These are phyloP conservation scores for Leucocoprinus sp. DNA, from an alignment of 768 basidiomycete genomes.

Conservation along the genomic window DNA sequence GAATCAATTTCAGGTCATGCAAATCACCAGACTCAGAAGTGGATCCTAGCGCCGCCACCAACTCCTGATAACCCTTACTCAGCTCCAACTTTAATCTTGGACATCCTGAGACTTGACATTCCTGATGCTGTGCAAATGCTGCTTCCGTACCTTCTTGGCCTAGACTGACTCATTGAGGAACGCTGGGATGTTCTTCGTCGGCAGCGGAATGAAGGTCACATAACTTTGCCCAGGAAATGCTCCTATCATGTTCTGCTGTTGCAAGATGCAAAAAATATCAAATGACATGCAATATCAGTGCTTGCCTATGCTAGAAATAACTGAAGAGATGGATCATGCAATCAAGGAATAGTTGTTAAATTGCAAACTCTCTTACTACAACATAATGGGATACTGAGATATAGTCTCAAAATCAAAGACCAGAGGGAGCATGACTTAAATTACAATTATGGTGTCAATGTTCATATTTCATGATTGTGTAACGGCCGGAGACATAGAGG, in stretches of 20 bases:
- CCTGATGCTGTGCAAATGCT: constrained; percentile 2
- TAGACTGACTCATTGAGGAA: neutral
- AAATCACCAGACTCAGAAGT: too few relatives aligned
- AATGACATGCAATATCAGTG: constrained; percentile 8
- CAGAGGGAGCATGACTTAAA: constrained; percentile 4
- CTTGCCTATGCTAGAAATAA: constrained; percentile 5
- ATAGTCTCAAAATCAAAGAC: too few relatives aligned
- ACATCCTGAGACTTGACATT: neutral
- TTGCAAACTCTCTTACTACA: constrained; percentile 1
- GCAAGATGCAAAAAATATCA: neutral
- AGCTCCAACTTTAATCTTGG: neutral
- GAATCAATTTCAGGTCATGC: neutral
- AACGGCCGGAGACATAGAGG: neutral
- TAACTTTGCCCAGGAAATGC: constrained; percentile 4
- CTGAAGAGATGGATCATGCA: neutral
- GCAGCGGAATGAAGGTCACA: constrained; percentile 3
- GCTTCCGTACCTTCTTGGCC: neutral
- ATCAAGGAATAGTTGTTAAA: neutral
- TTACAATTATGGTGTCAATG: neutral
- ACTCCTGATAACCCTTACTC: too few relatives aligned
- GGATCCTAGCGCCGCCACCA: too few relatives aligned
- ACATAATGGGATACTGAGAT: constrained; percentile 5
- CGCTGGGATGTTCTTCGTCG: neutral
- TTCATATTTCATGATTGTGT: neutral
- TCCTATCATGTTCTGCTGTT: too few relatives aligned